Evolutionary conservation across 2,329 filamentous ascomycete species (phyloP).

Genomic region (Volutella citrinella): DNA sequence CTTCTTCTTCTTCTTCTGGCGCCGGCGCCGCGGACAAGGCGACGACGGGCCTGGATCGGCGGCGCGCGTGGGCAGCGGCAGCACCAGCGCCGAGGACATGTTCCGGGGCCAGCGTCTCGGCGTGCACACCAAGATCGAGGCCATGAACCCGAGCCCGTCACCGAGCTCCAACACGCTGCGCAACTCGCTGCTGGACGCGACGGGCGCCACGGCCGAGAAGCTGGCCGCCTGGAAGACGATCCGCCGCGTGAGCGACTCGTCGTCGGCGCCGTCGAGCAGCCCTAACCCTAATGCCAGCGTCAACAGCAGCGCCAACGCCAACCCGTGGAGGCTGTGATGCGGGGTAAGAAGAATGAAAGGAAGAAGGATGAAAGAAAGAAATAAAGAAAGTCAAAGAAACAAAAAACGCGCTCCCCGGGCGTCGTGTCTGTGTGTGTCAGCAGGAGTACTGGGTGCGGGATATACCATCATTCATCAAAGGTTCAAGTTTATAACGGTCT

Average conservation of each 20-base stretch:
- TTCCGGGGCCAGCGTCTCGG: conserved; percentile 21
- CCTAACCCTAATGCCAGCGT: no score
- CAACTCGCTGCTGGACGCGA: conserved; percentile 21
- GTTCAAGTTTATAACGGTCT: no score
- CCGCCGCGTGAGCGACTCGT: conserved; percentile 22
- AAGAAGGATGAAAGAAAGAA: no score
- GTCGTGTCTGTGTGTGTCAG: no score
- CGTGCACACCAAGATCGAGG: conserved; percentile 25
- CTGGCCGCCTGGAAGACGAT: conserved; percentile 22
- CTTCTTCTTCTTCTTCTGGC: conserved; percentile 18
- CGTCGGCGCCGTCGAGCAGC: conserved; percentile 13
- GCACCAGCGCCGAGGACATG: conserved; percentile 12
- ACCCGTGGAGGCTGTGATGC: no score
- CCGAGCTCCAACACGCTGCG: conserved; percentile 22
- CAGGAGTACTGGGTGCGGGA: no score
- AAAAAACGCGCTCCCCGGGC: no score
- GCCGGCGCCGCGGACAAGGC: conserved; percentile 10
- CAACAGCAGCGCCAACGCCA: no score
- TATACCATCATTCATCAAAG: no score
- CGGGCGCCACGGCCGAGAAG: conserved; percentile 17
- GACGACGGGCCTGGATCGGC: conserved; percentile 12
- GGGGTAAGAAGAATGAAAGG: no score
- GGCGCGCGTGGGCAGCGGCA: conserved; percentile 14
- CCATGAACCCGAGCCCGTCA: conserved; percentile 20
- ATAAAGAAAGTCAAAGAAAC: no score